A percentile compares a stretch with the other conserved stretches of the same genome.
Evolutionary conservation across 768 basidiomycete species (phyloP).

Genomic region (Lactifluus volemus): DNA sequence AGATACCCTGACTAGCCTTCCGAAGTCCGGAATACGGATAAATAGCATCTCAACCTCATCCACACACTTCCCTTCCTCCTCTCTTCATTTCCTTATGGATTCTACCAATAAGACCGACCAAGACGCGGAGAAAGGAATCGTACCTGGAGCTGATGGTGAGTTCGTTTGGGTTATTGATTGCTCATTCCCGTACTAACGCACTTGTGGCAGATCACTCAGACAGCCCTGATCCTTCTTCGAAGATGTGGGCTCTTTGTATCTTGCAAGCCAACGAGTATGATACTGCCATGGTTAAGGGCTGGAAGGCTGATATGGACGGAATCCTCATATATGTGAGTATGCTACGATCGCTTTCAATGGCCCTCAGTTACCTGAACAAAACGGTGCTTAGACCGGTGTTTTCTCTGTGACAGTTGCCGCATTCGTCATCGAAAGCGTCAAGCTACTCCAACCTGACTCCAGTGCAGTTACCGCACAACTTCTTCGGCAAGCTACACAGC

Average conservation of each 20-base stretch:
- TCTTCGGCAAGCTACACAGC: constrained; percentile 6
- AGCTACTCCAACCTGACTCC: constrained; percentile 11
- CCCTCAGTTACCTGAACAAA: not conserved
- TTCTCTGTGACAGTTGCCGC: constrained; percentile 17
- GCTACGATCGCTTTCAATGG: not conserved
- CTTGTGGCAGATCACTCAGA: not conserved
- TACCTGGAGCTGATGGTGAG: not conserved
- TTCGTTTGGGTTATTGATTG: not conserved
- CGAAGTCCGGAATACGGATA: not conserved
- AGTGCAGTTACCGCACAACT: not conserved
- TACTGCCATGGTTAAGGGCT: not conserved
- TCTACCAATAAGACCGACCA: not conserved
- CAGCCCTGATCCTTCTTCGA: constrained; percentile 2
- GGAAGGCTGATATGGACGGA: constrained; percentile 14
- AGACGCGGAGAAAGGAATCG: constrained; percentile 5
- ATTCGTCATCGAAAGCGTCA: constrained; percentile 18
- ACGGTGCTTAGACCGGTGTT: constrained; percentile 10
- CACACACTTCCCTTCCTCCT: not conserved
- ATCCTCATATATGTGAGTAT: constrained; percentile 14
- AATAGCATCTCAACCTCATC: not conserved
- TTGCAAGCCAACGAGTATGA: not conserved
- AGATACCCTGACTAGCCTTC: not conserved
- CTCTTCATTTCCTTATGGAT: not conserved
- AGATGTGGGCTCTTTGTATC: constrained; percentile 15
- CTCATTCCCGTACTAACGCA: not conserved